Base-by-base conservation (phyloP, 306 rosid genomes). In the Cucurbita maxima region DNA sequence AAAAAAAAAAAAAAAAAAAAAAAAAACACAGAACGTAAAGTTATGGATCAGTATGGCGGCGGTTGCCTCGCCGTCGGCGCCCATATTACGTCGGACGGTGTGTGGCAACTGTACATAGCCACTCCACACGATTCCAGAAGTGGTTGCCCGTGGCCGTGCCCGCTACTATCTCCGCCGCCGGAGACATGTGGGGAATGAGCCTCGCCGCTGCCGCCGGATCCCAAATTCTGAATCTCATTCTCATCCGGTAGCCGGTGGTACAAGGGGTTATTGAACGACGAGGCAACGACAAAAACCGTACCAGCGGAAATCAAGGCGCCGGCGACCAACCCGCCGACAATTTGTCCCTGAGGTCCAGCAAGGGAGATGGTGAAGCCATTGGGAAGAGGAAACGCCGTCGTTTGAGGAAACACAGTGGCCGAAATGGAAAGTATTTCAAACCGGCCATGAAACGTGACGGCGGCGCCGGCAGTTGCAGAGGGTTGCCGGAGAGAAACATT, bases 261-360 rank as follows among this genome's bases (percentile, higher is more conserved):
- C 3, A 84, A 67, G 0, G 99, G 99, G 66, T 80, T 91, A 74
- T 82, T 88, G 70, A 95, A 91, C 3, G 97, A 91, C 4, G 97
- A 85, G 1, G 87, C 97, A 0, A 91, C 78, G 0, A 95, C 59
- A 70, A 73, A 91, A 16, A 95, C 97, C 0, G 97, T 83, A 0
- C 96, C 97, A 1, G 96, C 97, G 0, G 99, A 91, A 4, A 84
- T 44, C 11, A 95, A 66, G 0, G 75, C 76, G 0, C 99, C 99
- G 30, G 83, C 84, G 18, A 91, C 96, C 2, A 86, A 8, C 0
- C 99, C 99, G 4, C 99, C 99, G 5, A 95, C 92, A 82, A 95
- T 86, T 89, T 89, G 99, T 0, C 99, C 99, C 73, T 91, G 97
- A 0, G 97, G 96, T 3, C 97, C 99, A 0, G 97, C 95, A 20